Base-by-base conservation (phyloP, 176 grass and related monocot genomes). In the Carex scoparia region DNA sequence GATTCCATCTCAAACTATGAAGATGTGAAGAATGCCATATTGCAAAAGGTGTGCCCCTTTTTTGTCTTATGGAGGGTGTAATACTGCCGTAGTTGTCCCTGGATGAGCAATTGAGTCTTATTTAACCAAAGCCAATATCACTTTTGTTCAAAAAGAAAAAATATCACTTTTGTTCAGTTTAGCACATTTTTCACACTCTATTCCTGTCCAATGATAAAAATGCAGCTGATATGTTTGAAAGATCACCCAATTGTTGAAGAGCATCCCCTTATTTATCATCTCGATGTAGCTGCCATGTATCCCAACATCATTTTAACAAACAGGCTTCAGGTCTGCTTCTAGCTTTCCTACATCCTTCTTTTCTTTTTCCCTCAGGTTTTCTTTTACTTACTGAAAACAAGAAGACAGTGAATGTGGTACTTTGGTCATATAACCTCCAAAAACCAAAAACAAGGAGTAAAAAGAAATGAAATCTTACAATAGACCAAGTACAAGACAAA, bases 261-360 rank as follows among this genome's bases (percentile, higher is more conserved):
- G 84, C 84, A 81, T 12, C 95, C 95, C 69, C 91, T 98, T 82
- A 98, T 98, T 89, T 98, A 98, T 92, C 95, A 98, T 93, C 88
- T 98, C 56, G 95, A 98, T 95, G 95, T 98, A 82, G 95, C 93
- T 87, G 95, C 95, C 55, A 98, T 98, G 95, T 98, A 98, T 90
- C 95, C 95, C 85, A 98, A 98, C 86, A 98, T 98, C 69, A 98
- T 98, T 92, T 93, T 98, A 84, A 98, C 93, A 51, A 98, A 98
- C 82, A 93, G 95, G 72, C 95, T 98, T 83, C 95, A 98, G 91
- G 95, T 98, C 79, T 82, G 49, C n/a, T 81, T 38, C 40, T 86
- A 62, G 23, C 53, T 86, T 46, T 18, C n/a, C 42, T 79, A 37
- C 15, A 53, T 49, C 27, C 48, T 23, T 71, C 35, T 30, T 70